These are phyloP conservation scores for Hypoxylon sp. DNA, from an alignment of 2,329 filamentous ascomycete species.

Conservation along the genomic window DNA sequence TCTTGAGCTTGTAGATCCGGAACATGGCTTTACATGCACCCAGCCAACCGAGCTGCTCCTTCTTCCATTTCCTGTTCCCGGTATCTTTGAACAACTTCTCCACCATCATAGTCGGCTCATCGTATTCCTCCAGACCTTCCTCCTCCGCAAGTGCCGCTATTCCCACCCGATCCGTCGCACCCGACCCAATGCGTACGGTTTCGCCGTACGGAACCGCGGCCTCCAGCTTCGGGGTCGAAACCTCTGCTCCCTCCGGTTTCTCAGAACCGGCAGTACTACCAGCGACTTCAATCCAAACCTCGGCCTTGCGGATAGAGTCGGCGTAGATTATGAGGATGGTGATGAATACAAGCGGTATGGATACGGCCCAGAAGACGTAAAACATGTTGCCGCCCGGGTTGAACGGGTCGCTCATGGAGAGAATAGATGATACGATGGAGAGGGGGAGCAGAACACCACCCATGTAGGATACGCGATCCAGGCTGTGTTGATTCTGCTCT, in stretches of 20 bases:
- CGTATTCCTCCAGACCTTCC: slow-evolving; percentile 25
- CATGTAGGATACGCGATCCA: slow-evolving; percentile 65
- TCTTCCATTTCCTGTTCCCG: slow-evolving; percentile 58
- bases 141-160: slow-evolving; percentile 28
- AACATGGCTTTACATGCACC: slow-evolving; percentile 62
- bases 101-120: slow-evolving; percentile 52
- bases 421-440: slow-evolving; percentile 63
- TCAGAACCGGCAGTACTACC: background rate
- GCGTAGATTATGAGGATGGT: slow-evolving; percentile 64
- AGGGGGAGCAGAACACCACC: slow-evolving; percentile 65
- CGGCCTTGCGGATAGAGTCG: slow-evolving; percentile 62
- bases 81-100: slow-evolving; percentile 47
- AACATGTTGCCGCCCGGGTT: slow-evolving; percentile 60
- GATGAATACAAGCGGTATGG: slow-evolving; percentile 57
- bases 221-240: slow-evolving; percentile 36
- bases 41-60: slow-evolving; percentile 62
- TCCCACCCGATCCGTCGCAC: slow-evolving; percentile 36
- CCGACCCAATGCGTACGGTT: slow-evolving; percentile 1
- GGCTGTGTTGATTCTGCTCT: slow-evolving; percentile 58
- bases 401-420: slow-evolving; percentile 64
- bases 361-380: slow-evolving; percentile 65
- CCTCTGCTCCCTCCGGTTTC: background rate
- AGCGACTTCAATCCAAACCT: slow-evolving; percentile 63
- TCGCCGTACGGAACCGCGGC: slow-evolving; percentile 18
- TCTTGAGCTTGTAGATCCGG: slow-evolving; percentile 52